Evolutionary conservation across 345 rosid genomes (phyloP).

Genomic region (Cardiospermum halicacabum): DNA sequence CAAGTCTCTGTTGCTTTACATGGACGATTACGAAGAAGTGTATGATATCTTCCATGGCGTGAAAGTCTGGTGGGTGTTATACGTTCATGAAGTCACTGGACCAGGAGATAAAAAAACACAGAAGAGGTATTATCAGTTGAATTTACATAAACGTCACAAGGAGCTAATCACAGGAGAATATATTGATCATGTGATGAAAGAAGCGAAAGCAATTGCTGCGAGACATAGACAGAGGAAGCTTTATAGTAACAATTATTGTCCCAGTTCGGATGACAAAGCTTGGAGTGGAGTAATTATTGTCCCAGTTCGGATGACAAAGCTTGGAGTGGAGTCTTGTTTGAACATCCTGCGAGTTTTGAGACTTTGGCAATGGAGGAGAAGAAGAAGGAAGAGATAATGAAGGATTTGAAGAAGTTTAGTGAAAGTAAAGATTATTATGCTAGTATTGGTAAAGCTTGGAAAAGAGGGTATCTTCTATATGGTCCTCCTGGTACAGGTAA

Average conservation of each 20-base stretch:
- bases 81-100: too few relatives aligned
- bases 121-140: neutral
- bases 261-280: neutral
- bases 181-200: constrained; percentile 4
- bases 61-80: constrained; percentile 21
- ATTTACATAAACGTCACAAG: neutral
- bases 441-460: constrained; percentile 43
- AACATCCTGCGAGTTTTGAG: constrained; percentile 32
- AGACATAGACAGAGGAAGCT: constrained; percentile 19
- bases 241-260: constrained; percentile 12
- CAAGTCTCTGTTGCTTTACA: constrained; percentile 6
- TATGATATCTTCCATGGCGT: constrained; percentile 7
- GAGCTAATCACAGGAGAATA: neutral
- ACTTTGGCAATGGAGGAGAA: constrained; percentile 33
- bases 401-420: constrained; percentile 31
- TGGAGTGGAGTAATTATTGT: too few relatives aligned
- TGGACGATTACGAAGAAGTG: constrained; percentile 16
- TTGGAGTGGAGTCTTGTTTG: constrained; percentile 30
- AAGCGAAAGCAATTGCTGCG: constrained; percentile 10
- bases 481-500: constrained; percentile 45
- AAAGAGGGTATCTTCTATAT: constrained; percentile 37
- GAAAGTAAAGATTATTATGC: constrained; percentile 33
- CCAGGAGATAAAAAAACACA: neutral
- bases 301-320: neutral
- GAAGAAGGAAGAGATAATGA: constrained; percentile 34